Evolutionary conservation across 2,329 filamentous ascomycete species (phyloP), one percentile per base, ranked within the genome.

Genomic region (Xylariales sp.): DNA sequence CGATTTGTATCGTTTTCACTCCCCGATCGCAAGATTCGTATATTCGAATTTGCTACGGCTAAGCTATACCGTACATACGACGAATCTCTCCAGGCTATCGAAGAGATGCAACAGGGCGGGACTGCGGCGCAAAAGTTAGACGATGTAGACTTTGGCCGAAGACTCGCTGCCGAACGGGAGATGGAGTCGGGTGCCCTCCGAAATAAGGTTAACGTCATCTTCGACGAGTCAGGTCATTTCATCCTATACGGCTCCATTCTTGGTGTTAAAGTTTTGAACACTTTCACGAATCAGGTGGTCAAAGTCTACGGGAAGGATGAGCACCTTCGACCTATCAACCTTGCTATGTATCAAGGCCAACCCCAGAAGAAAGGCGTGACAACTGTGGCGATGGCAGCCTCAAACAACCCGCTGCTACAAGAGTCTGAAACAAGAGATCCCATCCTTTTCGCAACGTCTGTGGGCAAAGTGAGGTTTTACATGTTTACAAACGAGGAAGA

Each of bases 311-410:
- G 92, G 52, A 92, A 91, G 75, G 95, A 98, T 57, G 96, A 99
- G 76, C 90, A 92, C 49, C 90, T 97, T 74, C 90, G 96, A 32
- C 89, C 93, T 0, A 84, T 98, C 64, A 92, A 94, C 77, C 82
- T 99, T 12, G 88, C 91, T 18, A 81, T 99, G 5, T 99, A 99
- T 78, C 97, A 99, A 83, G 97, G 96, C 53, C 92, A 95, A 72
- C 96, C 96, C 0, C 93, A 97, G 78, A 97, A 95, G 81, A 98
- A 98, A 80, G 92, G 92, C 12, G 83, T 98, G 16, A 92, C 96
- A 3, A 99, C 97, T 0, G 91, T 98, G 30, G 94, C 94, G 72
- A 99, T 99, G 96, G 97, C 96, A 1, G 96, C 97, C 0, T 97
- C 93, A 41, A 91, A 89, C 74, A 99, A 99, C 78, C 96, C 97